Conservation (phyloP, 2,329 filamentous ascomycete species). For the Colletotrichum sp. region DNA sequence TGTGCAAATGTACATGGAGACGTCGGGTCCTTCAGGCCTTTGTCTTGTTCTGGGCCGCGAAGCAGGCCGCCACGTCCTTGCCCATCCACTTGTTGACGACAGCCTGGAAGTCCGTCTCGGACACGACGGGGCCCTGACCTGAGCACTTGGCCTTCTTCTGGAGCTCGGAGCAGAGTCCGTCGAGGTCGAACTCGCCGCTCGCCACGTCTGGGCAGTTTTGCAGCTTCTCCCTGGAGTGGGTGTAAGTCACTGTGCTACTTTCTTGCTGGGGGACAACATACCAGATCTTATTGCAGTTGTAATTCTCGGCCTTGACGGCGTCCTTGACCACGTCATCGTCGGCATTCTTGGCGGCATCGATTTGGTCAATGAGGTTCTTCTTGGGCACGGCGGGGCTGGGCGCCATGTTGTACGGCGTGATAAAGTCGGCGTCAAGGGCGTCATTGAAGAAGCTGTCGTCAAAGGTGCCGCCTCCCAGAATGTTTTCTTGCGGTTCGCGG, state of each 20-base stretch:
- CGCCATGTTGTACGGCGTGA: conserved; percentile 77
- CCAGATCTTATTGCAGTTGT: conserved; percentile 94
- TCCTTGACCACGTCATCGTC: conserved; percentile 65
- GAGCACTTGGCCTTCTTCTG: conserved; percentile 97
- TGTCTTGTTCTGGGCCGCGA: conserved; percentile 36
- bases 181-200: conserved; percentile 90
- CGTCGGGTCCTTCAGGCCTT: conserved; percentile 4
- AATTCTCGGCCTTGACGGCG: conserved; percentile 50
- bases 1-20: conserved; percentile 13
- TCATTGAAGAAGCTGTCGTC: conserved; percentile 75
- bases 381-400: conserved; percentile 54
- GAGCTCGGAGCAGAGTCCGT: conserved; percentile 89
- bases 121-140: conserved; percentile 86
- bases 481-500: conserved; percentile 84
- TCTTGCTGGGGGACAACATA: conserved; percentile 51
- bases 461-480: conserved; percentile 72
- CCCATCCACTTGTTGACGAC: conserved; percentile 72
- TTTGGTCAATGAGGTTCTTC: conserved; percentile 77
- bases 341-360: conserved; percentile 76
- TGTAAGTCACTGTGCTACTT: conserved; percentile 43
- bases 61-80: conserved; percentile 37
- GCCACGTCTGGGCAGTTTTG: conserved; percentile 88
- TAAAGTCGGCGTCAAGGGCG: conserved; percentile 81
- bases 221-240: conserved; percentile 76
- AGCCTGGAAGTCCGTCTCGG: conserved; percentile 85